A percentile compares a stretch with the other conserved stretches of the same genome.
These are phyloP conservation scores for Rhamnella rubrinervis DNA, from an alignment of 331 rosid species.

Conservation along the genomic window DNA sequence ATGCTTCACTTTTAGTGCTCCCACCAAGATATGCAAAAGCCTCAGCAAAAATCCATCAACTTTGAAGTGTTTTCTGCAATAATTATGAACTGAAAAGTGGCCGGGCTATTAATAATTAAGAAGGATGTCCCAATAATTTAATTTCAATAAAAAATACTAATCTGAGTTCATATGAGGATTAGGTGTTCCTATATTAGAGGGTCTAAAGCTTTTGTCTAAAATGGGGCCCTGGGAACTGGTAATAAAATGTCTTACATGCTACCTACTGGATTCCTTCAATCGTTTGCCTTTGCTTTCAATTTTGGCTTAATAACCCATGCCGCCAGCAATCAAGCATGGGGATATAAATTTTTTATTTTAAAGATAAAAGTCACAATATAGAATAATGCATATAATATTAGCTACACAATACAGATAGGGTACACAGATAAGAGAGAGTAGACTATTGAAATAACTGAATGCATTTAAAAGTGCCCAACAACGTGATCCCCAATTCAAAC, in stretches of 20 bases:
- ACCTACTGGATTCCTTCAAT: neutral
- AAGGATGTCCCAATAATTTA: too few relatives aligned
- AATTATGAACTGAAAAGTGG: too few relatives aligned
- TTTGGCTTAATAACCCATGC: conserved; percentile 2
- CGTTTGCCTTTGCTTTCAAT: neutral
- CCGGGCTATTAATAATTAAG: too few relatives aligned
- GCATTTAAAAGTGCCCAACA: neutral
- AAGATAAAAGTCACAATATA: neutral
- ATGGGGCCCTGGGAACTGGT: neutral
- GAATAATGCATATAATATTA: too few relatives aligned
- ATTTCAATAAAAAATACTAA: too few relatives aligned
- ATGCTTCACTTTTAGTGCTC: too few relatives aligned
- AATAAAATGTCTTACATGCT: too few relatives aligned
- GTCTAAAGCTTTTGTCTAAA: neutral
- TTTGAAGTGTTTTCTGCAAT: too few relatives aligned
- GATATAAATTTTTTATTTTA: neutral
- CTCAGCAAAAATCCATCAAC: too few relatives aligned
- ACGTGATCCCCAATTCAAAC: neutral
- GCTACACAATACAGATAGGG: neutral
- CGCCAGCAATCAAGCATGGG: conserved; percentile 24
- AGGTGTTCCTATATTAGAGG: neutral
- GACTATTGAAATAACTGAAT: too few relatives aligned
- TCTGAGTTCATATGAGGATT: neutral
- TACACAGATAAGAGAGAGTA: too few relatives aligned
- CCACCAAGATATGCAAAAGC: too few relatives aligned